Evolutionary conservation across 2,329 filamentous ascomycete genomes (phyloP).

Genomic region (Alternaria sp.): DNA sequence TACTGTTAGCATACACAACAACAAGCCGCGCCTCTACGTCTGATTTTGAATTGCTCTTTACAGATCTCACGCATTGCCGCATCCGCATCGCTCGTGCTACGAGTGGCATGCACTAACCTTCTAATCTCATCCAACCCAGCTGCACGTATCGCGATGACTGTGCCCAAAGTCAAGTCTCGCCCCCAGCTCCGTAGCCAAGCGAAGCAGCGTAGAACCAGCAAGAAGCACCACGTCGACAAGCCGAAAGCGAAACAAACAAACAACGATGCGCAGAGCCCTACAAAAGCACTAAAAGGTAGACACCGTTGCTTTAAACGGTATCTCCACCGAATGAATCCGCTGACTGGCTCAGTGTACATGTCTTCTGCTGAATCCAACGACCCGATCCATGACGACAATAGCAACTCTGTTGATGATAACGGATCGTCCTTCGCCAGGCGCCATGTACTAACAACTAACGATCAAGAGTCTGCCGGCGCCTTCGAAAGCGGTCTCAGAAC

Average conservation of each 20-base stretch:
- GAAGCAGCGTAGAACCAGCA: neutral
- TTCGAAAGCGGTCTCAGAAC: neutral
- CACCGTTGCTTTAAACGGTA: neutral
- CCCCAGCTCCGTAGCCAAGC: neutral
- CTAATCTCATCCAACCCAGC: neutral
- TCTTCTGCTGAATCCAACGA: neutral
- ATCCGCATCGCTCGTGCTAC: neutral
- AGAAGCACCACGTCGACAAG: neutral
- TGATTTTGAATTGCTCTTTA: neutral
- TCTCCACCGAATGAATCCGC: neutral
- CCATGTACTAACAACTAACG: neutral
- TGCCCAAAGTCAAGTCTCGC: constrained; percentile 2
- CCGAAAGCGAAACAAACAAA: neutral
- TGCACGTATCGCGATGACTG: neutral
- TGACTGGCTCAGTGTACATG: constrained; percentile 1
- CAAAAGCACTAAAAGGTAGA: neutral
- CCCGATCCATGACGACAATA: neutral
- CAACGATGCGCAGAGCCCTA: neutral
- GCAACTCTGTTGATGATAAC: neutral
- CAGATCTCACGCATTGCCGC: neutral
- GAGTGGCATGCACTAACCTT: neutral
- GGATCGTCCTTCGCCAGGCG: neutral
- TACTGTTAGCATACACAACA: neutral
- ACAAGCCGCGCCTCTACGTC: neutral
- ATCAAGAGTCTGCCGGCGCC: neutral